Evolutionary conservation across 257 asterid species (phyloP), one percentile per base, ranked within the genome.

Genomic region (Plantago major): DNA sequence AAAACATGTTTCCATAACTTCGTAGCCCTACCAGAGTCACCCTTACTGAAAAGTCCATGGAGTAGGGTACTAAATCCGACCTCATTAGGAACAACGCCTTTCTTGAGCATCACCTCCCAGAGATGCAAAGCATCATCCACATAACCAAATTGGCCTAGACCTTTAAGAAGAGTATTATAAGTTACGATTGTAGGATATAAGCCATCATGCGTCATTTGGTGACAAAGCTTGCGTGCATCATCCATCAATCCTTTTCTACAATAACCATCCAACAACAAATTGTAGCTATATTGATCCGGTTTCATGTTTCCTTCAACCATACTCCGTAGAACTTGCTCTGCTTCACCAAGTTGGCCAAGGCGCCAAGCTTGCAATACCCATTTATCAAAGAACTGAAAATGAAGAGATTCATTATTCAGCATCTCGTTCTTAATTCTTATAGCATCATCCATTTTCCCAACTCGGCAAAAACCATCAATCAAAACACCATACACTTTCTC

Each of bases 261-360:
- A 75, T 83, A 89, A 19, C 89, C 96, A 69, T 84, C 81, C 70
- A 93, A 69, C 61, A 89, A 74, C 3, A 84, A 78, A 66, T 82
- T 84, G 73, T 83, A 89, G 76, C 87, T 87, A 81, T 89, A 87
- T 37, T 79, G 71, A 78, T 93, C 99, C 1, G 92, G 97, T 71
- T 78, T 83, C 2, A 81, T 65, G 40, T 80, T 85, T 71, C 75
- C 78, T 51, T 66, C 65, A 7, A 56, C 58, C 95, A 87, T 85
- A 37, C 71, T 71, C 63, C 18, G 58, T 15, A 84, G 22, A n/a
- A 93, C 65, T 68, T 42, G 58, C 65, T 78, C 76, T 8, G 95
- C 97, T 64, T 89, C 82, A 69, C 50, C 37, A 65, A 89, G 64
- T 74, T 60, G 79, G 54, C 96, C 94, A n/a, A n/a, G n/a, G n/a